These are phyloP conservation scores for Fagus sylvatica DNA, from an alignment of 306 rosid species.

Conservation along the genomic window DNA sequence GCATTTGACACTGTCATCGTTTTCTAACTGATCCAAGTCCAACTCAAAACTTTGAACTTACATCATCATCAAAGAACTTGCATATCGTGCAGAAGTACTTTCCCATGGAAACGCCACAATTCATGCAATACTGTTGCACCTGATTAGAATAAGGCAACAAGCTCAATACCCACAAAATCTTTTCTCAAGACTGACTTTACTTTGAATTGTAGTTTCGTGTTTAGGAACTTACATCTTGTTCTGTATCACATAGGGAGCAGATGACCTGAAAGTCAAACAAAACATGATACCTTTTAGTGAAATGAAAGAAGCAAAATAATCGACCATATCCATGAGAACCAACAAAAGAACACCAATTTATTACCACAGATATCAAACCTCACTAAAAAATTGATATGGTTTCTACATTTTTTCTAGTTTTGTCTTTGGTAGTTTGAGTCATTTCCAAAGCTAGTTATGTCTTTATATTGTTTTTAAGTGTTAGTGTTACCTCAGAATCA, in stretches of 20 bases:
- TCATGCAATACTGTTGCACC: slow-evolving; percentile 80
- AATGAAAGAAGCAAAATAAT: neutral
- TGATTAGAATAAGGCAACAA: slow-evolving; percentile 28
- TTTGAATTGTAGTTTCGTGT: neutral
- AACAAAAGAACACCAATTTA: neutral
- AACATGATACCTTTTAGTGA: neutral
- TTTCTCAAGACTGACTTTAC: neutral
- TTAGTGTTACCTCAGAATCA: neutral
- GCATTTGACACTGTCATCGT: neutral
- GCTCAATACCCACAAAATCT: neutral
- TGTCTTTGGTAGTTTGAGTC: too few relatives aligned
- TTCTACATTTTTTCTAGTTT: too few relatives aligned
- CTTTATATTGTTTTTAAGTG: neutral
- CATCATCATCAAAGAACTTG: slow-evolving; percentile 89
- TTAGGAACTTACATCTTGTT: slow-evolving; percentile 68
- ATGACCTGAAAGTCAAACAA: slow-evolving; percentile 58
- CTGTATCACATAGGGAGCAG: slow-evolving; percentile 72
- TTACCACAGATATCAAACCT: neutral
- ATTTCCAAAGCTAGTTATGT: neutral
- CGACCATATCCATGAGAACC: neutral
- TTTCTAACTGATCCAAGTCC: neutral
- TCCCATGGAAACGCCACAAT: slow-evolving; percentile 88
- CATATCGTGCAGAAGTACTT: slow-evolving; percentile 70
- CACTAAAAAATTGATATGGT: too few relatives aligned
- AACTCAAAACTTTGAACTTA: slow-evolving; percentile 31